phyloP scores from a whole-genome alignment of 2,329 filamentous ascomycete genomes.

The Rasamsonia emersonii region DNA sequence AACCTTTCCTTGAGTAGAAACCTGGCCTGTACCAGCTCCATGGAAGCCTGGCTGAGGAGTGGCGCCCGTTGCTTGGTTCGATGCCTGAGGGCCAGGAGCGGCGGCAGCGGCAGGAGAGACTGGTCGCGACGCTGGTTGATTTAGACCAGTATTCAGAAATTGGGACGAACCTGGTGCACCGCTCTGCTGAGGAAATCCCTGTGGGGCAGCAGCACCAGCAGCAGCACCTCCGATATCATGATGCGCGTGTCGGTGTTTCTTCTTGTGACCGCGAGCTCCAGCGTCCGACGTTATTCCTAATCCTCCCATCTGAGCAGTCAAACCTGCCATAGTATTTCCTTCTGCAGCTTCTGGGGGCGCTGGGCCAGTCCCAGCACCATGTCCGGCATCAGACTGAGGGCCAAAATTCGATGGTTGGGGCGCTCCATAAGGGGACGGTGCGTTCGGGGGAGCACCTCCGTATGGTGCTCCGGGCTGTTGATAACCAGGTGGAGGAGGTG shows the following conservation, averaged over 20 bases:
- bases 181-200: conserved; percentile 23
- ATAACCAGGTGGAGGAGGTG: conserved; percentile 28
- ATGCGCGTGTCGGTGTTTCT: conserved; percentile 91
- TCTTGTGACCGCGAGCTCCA: conserved; percentile 51
- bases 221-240: conserved; percentile 70
- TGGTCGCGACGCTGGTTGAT: conserved; percentile 27
- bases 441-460: conserved; percentile 22
- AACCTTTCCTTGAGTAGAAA: conserved; percentile 64
- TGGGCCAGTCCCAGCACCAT: conserved; percentile 19
- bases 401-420: conserved; percentile 18
- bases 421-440: conserved; percentile 23
- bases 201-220: conserved; percentile 52
- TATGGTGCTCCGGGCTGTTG: conserved; percentile 30
- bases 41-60: conserved; percentile 25
- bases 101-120: conserved; percentile 17
- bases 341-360: conserved; percentile 16
- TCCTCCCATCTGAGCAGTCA: conserved; percentile 63
- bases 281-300: conserved; percentile 56
- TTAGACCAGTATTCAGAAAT: conserved; percentile 51
- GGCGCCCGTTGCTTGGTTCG: conserved; percentile 13
- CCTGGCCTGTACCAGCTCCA: conserved; percentile 43
- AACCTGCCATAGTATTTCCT: conserved; percentile 29
- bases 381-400: conserved; percentile 17
- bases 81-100: conserved; percentile 11
- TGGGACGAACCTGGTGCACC: conserved; percentile 48